Evolutionary conservation across 1,139 yeast species (phyloP), one percentile per base, ranked within the genome.

Genomic region (Suhomyces kunorum): DNA sequence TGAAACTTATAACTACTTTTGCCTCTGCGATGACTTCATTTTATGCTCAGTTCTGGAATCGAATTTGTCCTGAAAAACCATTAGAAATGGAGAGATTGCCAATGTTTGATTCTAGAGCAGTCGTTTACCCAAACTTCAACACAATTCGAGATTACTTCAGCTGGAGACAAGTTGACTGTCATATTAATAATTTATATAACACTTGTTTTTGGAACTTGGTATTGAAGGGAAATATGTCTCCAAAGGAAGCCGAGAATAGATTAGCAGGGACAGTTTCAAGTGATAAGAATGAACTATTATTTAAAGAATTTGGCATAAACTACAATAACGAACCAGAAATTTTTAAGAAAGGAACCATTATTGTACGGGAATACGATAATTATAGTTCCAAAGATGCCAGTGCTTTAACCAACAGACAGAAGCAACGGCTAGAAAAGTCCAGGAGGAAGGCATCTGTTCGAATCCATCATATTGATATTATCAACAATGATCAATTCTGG

Each of bases 161-260:
- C 40, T 94, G 99, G 99, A 73, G 99, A 51, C 98, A 88, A 58
- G 98, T 85, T 1, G 99, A 92, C 58, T 92, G 98, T 42, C 98
- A 92, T 63, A 92, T 92, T 42, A 92, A 92, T 59, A 92, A 92
- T 58, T 65, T 94, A 46, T 94, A 90, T 68, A 92, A 92, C 56
- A 94, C 99, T 0, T 71, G 89, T 0, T 94, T 92, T 58, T 92
- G 99, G 99, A 73, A 81, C 6, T 70, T 94, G 53, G 94, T 92
- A 0, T 60, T 69, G 22, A 70, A 75, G 45, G 92, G 95, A n/a
- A 81, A 80, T 0, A 45, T 84, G 61, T 75, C 84, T 0, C 81
- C 95, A 0, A 77, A 79, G 44, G 90, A 87, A 29, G 92, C 97
- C 0, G 96, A 92, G 53, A 73, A 80, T 39, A 68, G 65, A 49